Evolutionary conservation across 179 eudicot genomes (phyloP).

Genomic region (Pouteria campechiana): DNA sequence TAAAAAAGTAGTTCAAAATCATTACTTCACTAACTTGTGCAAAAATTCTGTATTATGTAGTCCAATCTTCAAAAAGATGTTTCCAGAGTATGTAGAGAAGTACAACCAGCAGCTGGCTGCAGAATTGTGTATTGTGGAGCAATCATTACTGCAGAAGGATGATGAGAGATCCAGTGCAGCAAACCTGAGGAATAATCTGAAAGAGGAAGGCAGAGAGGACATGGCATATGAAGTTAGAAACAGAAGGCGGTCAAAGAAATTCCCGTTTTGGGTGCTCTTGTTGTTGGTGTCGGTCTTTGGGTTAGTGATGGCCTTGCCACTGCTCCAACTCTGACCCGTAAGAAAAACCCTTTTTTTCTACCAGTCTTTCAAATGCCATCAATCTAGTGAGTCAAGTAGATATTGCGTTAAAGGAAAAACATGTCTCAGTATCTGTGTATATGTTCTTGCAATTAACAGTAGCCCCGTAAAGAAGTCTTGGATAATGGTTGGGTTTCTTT

Average conservation of each 20-base stretch:
- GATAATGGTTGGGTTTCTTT: too few relatives aligned
- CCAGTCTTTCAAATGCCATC: too few relatives aligned
- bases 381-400: too few relatives aligned
- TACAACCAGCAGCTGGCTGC: constrained; percentile 54
- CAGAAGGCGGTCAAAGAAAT: constrained; percentile 26
- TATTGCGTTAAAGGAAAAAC: too few relatives aligned
- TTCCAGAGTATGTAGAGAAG: constrained; percentile 88
- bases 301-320: constrained; percentile 72
- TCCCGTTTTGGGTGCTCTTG: constrained; percentile 66
- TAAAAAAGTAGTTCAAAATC: too few relatives aligned
- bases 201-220: constrained; percentile 25
- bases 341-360: too few relatives aligned
- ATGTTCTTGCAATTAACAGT: too few relatives aligned
- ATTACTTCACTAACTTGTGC: too few relatives aligned
- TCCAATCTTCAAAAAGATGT: constrained; percentile 70
- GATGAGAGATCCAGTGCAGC: constrained; percentile 16
- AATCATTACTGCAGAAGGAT: constrained; percentile 18
- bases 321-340: constrained; percentile 79
- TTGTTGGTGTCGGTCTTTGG: constrained; percentile 59
- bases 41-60: constrained; percentile 14
- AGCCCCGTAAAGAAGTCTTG: too few relatives aligned
- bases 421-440: too few relatives aligned
- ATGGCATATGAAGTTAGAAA: constrained; percentile 22
- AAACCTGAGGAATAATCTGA: constrained; percentile 12
- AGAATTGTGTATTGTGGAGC: constrained; percentile 31